These are phyloP conservation scores for Dothistroma septosporum DNA, from an alignment of 2,329 filamentous ascomycete species.

Conservation along the genomic window DNA sequence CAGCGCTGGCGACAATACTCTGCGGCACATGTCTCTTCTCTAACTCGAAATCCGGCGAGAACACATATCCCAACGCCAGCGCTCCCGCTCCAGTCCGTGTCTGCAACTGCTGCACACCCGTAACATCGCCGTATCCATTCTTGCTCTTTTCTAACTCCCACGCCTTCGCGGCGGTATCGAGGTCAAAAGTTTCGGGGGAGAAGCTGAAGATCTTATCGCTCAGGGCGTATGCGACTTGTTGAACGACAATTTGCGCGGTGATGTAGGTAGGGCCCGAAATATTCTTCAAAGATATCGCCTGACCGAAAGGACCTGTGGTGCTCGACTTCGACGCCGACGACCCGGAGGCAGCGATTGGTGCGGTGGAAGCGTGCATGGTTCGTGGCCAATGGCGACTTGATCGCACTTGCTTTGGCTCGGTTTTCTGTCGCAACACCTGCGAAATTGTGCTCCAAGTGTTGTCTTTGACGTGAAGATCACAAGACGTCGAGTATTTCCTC, in stretches of 20 bases:
- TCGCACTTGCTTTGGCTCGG: background rate
- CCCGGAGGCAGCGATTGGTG: background rate
- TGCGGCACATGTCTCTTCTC: slow-evolving; percentile 88
- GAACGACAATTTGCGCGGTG: slow-evolving; percentile 86
- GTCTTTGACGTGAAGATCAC: background rate
- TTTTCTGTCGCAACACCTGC: background rate
- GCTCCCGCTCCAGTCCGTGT: slow-evolving; percentile 84
- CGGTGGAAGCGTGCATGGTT: background rate
- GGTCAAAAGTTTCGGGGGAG: slow-evolving; percentile 87
- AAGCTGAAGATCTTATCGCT: slow-evolving; percentile 98
- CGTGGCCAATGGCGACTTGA: background rate
- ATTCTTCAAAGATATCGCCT: slow-evolving; percentile 48
- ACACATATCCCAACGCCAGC: slow-evolving; percentile 92
- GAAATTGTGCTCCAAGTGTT: background rate
- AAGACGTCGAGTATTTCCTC: background rate
- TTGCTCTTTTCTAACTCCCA: slow-evolving; percentile 68
- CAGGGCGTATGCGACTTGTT: slow-evolving; percentile 91
- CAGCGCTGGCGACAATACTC: slow-evolving; percentile 80
- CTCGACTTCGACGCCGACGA: slow-evolving; percentile 6
- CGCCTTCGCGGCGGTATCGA: slow-evolving; percentile 74
- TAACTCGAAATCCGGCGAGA: slow-evolving; percentile 93
- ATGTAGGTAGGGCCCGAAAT: slow-evolving; percentile 88
- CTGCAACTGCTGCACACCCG: slow-evolving; percentile 74
- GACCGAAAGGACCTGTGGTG: slow-evolving; percentile 49
- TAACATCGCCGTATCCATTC: slow-evolving; percentile 79